phyloP scores from a whole-genome alignment of 2,329 filamentous ascomycete species.

The Bertia moriformis region DNA sequence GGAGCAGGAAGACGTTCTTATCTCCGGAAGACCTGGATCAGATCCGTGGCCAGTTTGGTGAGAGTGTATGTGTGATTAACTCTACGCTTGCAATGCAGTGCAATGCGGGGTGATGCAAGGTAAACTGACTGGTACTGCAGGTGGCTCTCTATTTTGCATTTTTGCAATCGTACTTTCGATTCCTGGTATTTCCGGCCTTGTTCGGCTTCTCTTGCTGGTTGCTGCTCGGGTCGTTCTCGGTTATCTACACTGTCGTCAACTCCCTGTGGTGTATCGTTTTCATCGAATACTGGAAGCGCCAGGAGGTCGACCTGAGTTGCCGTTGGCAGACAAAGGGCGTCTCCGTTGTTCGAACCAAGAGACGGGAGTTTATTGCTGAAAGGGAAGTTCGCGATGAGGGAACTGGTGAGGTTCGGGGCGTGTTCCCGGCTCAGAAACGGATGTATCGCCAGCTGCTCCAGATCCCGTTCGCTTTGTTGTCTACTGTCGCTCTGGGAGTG shows the following conservation, averaged over 20 bases:
- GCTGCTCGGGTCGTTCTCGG: background rate
- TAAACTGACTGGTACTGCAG: background rate
- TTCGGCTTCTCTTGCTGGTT: background rate
- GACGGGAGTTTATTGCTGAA: background rate
- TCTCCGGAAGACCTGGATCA: background rate
- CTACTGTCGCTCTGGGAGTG: constrained; percentile 59
- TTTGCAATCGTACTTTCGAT: background rate
- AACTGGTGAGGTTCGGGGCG: constrained; percentile 63
- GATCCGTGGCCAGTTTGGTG: background rate
- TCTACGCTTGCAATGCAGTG: background rate
- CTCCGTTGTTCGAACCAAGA: background rate
- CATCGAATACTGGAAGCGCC: constrained; percentile 1
- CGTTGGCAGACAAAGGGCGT: constrained; percentile 1
- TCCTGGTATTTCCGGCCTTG: background rate
- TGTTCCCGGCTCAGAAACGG: constrained; percentile 65
- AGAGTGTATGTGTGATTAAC: background rate
- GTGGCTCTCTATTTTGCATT: background rate
- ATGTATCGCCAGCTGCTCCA: constrained; percentile 66
- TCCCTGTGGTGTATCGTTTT: background rate
- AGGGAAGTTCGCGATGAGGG: background rate
- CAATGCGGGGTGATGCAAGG: no score
- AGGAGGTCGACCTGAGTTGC: constrained; percentile 1
- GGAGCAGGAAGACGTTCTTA: constrained; percentile 1
- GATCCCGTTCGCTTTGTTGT: constrained; percentile 69
- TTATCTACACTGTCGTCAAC: background rate